A percentile compares a stretch with the other conserved stretches of the same genome.
phyloP scores from a whole-genome alignment of 2,329 filamentous ascomycete genomes.

The Clarireedia paspali region DNA sequence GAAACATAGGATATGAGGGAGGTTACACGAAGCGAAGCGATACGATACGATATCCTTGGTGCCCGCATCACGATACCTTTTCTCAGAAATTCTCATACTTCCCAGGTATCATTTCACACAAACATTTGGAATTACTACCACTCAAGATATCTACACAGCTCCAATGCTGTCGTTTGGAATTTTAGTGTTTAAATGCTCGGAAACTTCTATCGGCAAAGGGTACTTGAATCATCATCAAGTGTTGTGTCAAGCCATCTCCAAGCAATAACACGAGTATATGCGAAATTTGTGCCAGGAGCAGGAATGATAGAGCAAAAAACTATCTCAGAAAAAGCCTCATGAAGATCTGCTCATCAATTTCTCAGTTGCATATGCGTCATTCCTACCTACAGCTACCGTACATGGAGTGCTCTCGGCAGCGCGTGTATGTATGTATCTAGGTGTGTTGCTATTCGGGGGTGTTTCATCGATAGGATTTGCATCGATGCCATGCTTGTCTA shows the following conservation, averaged over 20 bases:
- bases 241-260: conserved; percentile 8
- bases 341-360: background rate
- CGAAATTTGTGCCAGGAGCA: background rate
- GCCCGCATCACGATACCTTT: background rate
- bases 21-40: conserved; percentile 1
- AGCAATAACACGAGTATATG: background rate
- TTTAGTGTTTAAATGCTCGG: background rate
- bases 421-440: background rate
- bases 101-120: background rate
- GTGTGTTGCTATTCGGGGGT: background rate
- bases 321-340: background rate
- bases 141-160: background rate
- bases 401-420: too few species aligned
- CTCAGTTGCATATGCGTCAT: background rate
- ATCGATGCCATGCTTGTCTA: background rate
- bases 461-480: background rate
- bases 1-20: conserved; percentile 4
- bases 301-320: background rate
- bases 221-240: conserved; percentile 8
- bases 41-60: background rate
- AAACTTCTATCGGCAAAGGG: background rate
- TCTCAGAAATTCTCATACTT: background rate
- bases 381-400: background rate
- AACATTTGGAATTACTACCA: background rate
- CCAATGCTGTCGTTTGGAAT: background rate